A percentile compares a stretch with the other conserved stretches of the same genome.
These are phyloP conservation scores for Cryphonectria naterciae DNA, from an alignment of 2,329 filamentous ascomycete genomes.

Conservation along the genomic window DNA sequence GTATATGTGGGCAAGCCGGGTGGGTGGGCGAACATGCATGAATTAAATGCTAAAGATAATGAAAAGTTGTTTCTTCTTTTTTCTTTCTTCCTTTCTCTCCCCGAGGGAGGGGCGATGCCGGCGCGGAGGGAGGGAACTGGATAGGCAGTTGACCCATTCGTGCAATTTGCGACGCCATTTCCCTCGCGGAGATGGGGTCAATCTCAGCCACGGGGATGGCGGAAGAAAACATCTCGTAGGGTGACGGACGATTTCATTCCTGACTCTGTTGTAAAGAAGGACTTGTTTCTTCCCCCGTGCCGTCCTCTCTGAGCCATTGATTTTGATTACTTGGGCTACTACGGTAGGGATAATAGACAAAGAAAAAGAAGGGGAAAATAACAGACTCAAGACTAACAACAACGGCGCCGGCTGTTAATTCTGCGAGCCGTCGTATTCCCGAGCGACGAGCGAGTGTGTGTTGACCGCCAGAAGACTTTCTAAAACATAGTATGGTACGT, in stretches of 20 bases:
- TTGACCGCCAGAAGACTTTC: not conserved
- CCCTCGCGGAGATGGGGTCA: no score
- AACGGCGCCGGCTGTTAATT: not conserved
- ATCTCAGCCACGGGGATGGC: not conserved
- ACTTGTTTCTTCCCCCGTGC: not conserved
- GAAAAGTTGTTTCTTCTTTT: not conserved
- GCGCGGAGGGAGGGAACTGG: not conserved
- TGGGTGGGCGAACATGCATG: not conserved
- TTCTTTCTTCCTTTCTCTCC: not conserved
- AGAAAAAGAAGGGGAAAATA: no score
- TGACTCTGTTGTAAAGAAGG: not conserved
- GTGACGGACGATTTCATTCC: not conserved
- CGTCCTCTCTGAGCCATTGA: not conserved
- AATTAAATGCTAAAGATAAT: not conserved
- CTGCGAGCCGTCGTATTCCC: not conserved
- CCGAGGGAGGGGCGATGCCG: not conserved
- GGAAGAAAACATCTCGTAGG: not conserved
- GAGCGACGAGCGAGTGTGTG: not conserved
- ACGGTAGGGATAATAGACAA: not conserved
- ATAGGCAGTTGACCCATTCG: not conserved
- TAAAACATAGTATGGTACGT: not conserved
- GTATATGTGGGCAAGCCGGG: not conserved
- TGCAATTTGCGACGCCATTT: slow-evolving; percentile 8
- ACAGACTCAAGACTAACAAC: not conserved
- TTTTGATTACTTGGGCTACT: no score